Base-by-base conservation (phyloP, 1,139 yeast species). In the Kurtzmaniella natalensis region DNA sequence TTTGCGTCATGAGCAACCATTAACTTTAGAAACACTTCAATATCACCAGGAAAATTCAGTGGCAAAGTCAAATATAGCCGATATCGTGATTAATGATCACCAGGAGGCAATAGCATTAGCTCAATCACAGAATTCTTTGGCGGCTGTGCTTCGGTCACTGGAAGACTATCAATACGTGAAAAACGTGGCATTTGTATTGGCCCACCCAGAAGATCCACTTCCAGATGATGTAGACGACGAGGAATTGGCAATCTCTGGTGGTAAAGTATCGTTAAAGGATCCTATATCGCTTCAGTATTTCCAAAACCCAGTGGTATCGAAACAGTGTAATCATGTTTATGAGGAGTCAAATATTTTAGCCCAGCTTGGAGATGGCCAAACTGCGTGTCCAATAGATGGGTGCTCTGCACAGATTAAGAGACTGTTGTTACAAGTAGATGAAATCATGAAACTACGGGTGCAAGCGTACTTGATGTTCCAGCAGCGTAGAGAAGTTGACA, bases 221-320 rank as follows among this genome's bases (percentile, higher is more conserved):
- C 72, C 72, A 0, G 72, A 61, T 17, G 59, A 53, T 3, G 63
- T 50, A 8, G 74, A 61, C 13, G 81, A 76, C 22, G 81, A 75
- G 9, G 86, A 79, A 14, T 37, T 81, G 27, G 72, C 68, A 28
- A 70, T 81, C 4, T 75, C 75, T 3, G 94, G 92, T 34, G 92
- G 92, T 25, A 73, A 62, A 34, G 62, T 83, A 14, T 76, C 79
- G 28, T 53, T 83, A 36, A 68, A 64, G 26, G 86, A 87, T 51
- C 89, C 92, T 0, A 62, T 82, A 9, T 75, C 87, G 0, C 53
- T 72, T 41, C 61, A 68, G 37, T 53, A 59, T 26, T 80, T 72
- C 50, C 59, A 51, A 19, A 56, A 57, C 3, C 92, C 94, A 1
- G 62, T 74, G 45, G 67, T 61, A 18, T 75, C 82, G 4, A 56